Evolutionary conservation across 176 grass and related monocot species (phyloP).

Genomic region (Oryza glaberrima): DNA sequence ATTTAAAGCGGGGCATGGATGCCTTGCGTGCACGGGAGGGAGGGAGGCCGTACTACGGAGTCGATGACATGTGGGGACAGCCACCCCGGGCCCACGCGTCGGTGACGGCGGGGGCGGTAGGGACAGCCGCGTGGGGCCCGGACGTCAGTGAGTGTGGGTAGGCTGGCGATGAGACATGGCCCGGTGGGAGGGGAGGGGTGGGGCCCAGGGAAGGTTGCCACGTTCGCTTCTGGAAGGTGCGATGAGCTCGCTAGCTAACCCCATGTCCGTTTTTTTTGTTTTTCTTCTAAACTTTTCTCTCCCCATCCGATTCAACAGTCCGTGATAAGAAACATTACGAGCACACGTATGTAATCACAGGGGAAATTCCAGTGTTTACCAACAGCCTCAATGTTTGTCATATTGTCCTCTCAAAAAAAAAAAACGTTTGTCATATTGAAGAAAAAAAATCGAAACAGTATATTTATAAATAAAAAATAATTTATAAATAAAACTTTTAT

Average conservation of each 20-base stretch:
- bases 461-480: no score
- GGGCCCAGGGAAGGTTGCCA: constrained; percentile 38
- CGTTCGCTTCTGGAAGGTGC: constrained; percentile 59
- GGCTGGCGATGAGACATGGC: fast-evolving
- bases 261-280: constrained; percentile 1
- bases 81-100: not conserved
- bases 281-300: not conserved
- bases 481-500: no score
- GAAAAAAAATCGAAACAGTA: no score
- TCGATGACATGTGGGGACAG: not conserved
- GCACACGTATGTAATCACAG: not conserved
- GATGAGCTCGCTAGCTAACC: not conserved
- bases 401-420: no score
- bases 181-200: no score
- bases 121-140: fast-evolving
- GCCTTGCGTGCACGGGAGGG: constrained; percentile 53
- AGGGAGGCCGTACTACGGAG: not conserved
- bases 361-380: not conserved
- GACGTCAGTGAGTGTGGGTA: not conserved
- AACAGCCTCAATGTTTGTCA: no score
- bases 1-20: constrained; percentile 44
- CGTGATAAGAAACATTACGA: not conserved
- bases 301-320: not conserved
- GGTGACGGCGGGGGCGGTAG: not conserved
- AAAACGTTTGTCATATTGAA: no score